A percentile compares a stretch with the other conserved stretches of the same genome.
Evolutionary conservation across 495 filamentous ascomycete species (phyloP).

Genomic region (Entonaema liquescens): DNA sequence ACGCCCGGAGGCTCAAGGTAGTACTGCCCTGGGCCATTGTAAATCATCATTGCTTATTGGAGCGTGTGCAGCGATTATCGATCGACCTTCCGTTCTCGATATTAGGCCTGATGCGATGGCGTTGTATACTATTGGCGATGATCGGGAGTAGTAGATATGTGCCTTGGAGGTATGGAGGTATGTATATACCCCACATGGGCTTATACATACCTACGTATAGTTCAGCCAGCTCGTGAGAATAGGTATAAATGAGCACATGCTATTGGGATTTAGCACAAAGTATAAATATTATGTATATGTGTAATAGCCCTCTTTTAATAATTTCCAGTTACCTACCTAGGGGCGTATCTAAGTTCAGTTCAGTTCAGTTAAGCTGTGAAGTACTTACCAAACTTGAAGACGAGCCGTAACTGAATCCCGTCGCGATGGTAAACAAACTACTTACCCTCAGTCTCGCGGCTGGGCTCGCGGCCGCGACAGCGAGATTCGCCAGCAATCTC

Average conservation of each 20-base stretch:
- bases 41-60: conserved; percentile 16
- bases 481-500: conserved; percentile 56
- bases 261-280: neutral
- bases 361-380: too few relatives aligned
- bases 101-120: neutral
- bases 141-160: neutral
- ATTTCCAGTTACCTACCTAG: neutral
- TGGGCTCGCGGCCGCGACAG: too few relatives aligned
- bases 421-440: too few relatives aligned
- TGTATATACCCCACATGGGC: conserved; percentile 28
- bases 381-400: too few relatives aligned
- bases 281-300: too few relatives aligned
- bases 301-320: too few relatives aligned
- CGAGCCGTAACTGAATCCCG: too few relatives aligned
- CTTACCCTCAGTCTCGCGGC: too few relatives aligned
- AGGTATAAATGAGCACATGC: conserved; percentile 26
- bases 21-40: conserved; percentile 14
- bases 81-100: conserved; percentile 32
- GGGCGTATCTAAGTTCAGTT: too few relatives aligned
- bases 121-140: conserved; percentile 14
- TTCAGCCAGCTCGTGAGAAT: conserved; percentile 1
- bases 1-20: conserved; percentile 19
- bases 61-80: conserved; percentile 3
- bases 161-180: neutral
- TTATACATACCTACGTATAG: conserved; percentile 4